Conservation (phyloP, 2,329 filamentous ascomycete species). For the Phoma herbarum region DNA sequence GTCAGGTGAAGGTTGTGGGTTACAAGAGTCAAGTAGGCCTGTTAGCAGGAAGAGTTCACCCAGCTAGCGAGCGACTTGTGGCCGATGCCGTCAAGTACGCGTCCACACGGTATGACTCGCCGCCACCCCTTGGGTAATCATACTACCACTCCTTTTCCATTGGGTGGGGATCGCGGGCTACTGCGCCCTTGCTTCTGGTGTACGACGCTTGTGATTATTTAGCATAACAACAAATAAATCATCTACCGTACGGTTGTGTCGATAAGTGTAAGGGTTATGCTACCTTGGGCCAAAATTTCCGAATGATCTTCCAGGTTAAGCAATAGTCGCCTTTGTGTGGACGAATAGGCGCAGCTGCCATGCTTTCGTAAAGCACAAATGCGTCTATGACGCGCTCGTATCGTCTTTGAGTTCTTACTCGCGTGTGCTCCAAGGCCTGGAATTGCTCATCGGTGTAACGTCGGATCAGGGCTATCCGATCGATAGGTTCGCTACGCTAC, state of each 20-base stretch:
- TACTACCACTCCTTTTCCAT: conserved; percentile 37
- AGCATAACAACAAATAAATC: conserved; percentile 33
- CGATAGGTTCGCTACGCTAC: conserved; percentile 9
- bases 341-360: conserved; percentile 28
- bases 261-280: conserved; percentile 22
- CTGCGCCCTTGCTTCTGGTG: conserved; percentile 39
- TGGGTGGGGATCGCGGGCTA: conserved; percentile 32
- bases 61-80: conserved; percentile 27
- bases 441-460: conserved; percentile 22
- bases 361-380: conserved; percentile 23
- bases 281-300: conserved; percentile 39
- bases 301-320: conserved; percentile 15
- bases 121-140: conserved; percentile 36
- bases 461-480: conserved; percentile 6
- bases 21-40: conserved; percentile 28
- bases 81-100: conserved; percentile 35
- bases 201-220: conserved; percentile 38
- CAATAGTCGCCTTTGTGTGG: conserved; percentile 29
- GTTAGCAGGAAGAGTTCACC: conserved; percentile 17
- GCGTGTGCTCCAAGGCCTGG: conserved; percentile 14
- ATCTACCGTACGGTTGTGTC: conserved; percentile 26
- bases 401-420: conserved; percentile 21
- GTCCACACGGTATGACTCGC: conserved; percentile 39
- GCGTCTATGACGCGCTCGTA: conserved; percentile 38
- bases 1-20: conserved; percentile 21